Conservation (phyloP, 2,329 filamentous ascomycete genomes). For the Penicillium sumatraense region DNA sequence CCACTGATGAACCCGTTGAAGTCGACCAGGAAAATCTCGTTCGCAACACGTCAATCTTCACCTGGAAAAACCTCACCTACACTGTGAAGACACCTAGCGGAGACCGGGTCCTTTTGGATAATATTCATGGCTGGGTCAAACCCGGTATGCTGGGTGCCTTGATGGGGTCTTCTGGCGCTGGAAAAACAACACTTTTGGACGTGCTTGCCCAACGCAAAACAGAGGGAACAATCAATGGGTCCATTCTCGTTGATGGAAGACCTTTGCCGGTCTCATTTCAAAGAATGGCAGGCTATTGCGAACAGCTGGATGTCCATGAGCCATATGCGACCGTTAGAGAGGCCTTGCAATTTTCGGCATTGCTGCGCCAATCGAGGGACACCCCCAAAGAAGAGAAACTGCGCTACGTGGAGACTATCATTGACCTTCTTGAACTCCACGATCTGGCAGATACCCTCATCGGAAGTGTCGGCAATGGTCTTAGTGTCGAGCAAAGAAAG, state of each 20-base stretch:
- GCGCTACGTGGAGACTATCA: constrained; percentile 67
- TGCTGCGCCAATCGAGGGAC: constrained; percentile 61
- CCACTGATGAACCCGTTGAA: constrained; percentile 13
- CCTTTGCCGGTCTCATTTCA: constrained; percentile 65
- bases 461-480: constrained; percentile 46
- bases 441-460: constrained; percentile 69
- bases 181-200: constrained; percentile 76
- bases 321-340: constrained; percentile 68
- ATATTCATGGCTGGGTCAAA: constrained; percentile 76
- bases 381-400: constrained; percentile 63
- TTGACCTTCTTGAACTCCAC: constrained; percentile 65
- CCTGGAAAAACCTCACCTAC: constrained; percentile 74
- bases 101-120: constrained; percentile 63
- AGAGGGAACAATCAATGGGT: constrained; percentile 64
- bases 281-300: constrained; percentile 69
- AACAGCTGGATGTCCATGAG: constrained; percentile 72
- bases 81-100: constrained; percentile 66
- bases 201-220: constrained; percentile 73
- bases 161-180: constrained; percentile 78
- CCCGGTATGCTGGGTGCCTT: constrained; percentile 77
- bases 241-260: constrained; percentile 69
- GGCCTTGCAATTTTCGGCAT: constrained; percentile 68
- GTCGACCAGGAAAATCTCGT: constrained; percentile 51
- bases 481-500: constrained; percentile 69
- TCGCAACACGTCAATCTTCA: constrained; percentile 71